These are phyloP conservation scores for Collybiopsis luxurians DNA, from an alignment of 768 basidiomycete genomes.

Conservation along the genomic window DNA sequence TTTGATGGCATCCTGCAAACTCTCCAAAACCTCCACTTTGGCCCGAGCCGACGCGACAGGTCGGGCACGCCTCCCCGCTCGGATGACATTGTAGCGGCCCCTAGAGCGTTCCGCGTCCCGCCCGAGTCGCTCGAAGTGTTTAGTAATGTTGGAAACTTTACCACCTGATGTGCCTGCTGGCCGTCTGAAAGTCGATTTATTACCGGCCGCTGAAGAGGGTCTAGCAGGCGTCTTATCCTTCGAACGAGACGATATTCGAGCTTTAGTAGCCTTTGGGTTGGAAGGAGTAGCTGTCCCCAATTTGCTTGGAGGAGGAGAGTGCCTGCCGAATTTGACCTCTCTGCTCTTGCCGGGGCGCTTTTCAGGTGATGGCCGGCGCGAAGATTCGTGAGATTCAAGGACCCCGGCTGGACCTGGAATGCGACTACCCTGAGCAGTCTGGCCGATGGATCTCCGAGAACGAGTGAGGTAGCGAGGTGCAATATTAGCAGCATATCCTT, in stretches of 20 bases:
- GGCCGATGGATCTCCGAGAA: constrained; percentile 41
- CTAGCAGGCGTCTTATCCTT: constrained; percentile 46
- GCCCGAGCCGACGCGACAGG: constrained; percentile 89
- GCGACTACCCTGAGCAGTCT: constrained; percentile 35
- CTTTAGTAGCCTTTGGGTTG: constrained; percentile 33
- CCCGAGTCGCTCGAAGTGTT: constrained; percentile 85
- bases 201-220: constrained; percentile 34
- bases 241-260: constrained; percentile 32
- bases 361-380: constrained; percentile 72
- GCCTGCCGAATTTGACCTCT: constrained; percentile 42
- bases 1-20: constrained; percentile 85
- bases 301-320: constrained; percentile 41
- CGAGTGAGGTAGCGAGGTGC: constrained; percentile 72
- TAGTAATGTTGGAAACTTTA: constrained; percentile 85
- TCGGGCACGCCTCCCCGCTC: constrained; percentile 74
- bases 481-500: constrained; percentile 90
- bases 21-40: constrained; percentile 84
- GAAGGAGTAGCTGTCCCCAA: constrained; percentile 23
- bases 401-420: constrained; percentile 51
- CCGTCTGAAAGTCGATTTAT: constrained; percentile 56
- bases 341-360: constrained; percentile 45
- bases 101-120: constrained; percentile 74
- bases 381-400: constrained; percentile 57
- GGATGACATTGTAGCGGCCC: constrained; percentile 80
- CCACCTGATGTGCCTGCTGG: constrained; percentile 45